Evolutionary conservation across 2,329 filamentous ascomycete genomes (phyloP), one percentile per base, ranked within the genome.

Genomic region (Ceratocystis albifundus): DNA sequence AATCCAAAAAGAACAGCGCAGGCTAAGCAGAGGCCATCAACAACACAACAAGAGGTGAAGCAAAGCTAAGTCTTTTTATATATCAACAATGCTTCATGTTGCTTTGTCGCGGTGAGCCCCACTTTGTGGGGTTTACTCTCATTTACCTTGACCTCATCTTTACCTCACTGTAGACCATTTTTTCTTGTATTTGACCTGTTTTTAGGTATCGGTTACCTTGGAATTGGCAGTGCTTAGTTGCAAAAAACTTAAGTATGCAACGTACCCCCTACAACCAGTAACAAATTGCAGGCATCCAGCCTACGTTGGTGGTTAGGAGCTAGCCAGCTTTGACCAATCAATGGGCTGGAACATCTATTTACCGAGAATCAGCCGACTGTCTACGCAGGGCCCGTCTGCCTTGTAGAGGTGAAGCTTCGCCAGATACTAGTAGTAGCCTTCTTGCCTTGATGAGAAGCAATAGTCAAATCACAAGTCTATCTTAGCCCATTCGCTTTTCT

Each of bases 301-400:
- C 61, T 66, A 62, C 55, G 57, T 64, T 44, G 32, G 59, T 63
- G 32, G 20, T 46, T 25, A 12, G 41, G 36, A 67, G 57, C 45
- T 61, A 12, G 28, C 66, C 61, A 55, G 66, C 66, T 65, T 62
- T 50, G 50, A 44, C 67, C 67, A 68, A 68, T 68, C 36, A 68
- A 22, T 30, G 20, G 36, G 59, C 48, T 46, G 7, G 22, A 55
- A 10, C n/a, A 55, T 1, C 10, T 15, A 57, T 61, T 61, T 61
- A 22, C 64, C 65, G 61, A 62, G 20, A 22, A 66, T 68, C 50
- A 68, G 48, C 66, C 66, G 66, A 30, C 68, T 68, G 62, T 70
- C 70, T 64, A 68, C 64, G 55, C 65, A 66, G 57, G 66, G 36
- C 36, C 68, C 69, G 69, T 61, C 61, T 64, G 53, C 66, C 55